Conservation (phyloP, 805 yeast genomes). For the Komagataella mondaviorum region DNA sequence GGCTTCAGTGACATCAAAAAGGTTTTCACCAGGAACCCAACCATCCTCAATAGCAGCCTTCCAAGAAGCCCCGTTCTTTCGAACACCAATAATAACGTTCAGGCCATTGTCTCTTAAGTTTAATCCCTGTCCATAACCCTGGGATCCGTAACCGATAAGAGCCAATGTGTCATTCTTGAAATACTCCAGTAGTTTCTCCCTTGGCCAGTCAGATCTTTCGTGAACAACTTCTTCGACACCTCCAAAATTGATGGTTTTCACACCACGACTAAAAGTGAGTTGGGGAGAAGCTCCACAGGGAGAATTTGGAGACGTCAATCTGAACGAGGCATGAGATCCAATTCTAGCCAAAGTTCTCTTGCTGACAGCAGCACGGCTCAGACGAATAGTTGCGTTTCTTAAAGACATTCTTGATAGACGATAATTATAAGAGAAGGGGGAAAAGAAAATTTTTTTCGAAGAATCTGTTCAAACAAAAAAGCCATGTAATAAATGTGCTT, state of each 20-base stretch:
- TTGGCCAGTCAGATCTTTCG: constrained; percentile 99
- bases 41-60: constrained; percentile 99
- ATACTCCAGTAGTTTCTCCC: constrained; percentile 88
- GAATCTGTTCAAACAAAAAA: background rate
- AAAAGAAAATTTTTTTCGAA: background rate
- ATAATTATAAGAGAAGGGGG: background rate
- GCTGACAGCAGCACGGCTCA: constrained; percentile 34
- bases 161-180: constrained; percentile 98
- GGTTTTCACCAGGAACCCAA: constrained; percentile 99
- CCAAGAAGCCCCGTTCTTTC: constrained; percentile 99
- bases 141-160: constrained; percentile 98
- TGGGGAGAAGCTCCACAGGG: constrained; percentile 17
- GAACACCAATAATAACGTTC: constrained; percentile 95
- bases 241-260: constrained; percentile 93
- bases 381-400: constrained; percentile 34
- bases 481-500: background rate
- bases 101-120: constrained; percentile 98
- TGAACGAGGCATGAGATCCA: constrained; percentile 28
- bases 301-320: constrained; percentile 18
- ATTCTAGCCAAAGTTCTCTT: constrained; percentile 47
- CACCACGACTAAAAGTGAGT: constrained; percentile 67
- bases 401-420: constrained; percentile 11
- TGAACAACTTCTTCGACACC: constrained; percentile 92
- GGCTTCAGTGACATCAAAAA: constrained; percentile 92
- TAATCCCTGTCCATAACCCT: constrained; percentile 99